These are phyloP conservation scores for Arabis alpina DNA, from an alignment of 345 rosid genomes.

Conservation along the genomic window DNA sequence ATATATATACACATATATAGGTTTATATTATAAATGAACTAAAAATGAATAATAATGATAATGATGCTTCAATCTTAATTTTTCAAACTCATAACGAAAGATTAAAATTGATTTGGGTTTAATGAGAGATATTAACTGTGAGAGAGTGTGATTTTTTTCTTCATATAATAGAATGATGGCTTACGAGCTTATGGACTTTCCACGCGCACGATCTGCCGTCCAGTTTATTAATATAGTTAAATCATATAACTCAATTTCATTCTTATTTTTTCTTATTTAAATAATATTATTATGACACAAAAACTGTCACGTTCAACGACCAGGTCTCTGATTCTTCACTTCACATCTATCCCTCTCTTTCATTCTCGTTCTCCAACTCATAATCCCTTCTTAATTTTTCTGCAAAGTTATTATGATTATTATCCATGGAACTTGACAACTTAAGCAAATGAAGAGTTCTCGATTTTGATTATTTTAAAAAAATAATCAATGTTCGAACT, in stretches of 20 bases:
- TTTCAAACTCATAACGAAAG: background rate
- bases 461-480: background rate
- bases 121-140: conserved; percentile 3
- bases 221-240: conserved; percentile 24
- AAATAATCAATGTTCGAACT: background rate
- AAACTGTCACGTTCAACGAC: conserved; percentile 47
- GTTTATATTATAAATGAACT: no score
- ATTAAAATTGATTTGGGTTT: background rate
- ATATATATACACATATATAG: no score
- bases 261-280: background rate
- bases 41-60: background rate
- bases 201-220: conserved; percentile 45
- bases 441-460: background rate
- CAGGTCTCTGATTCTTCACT: conserved; percentile 42
- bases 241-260: conserved; percentile 27
- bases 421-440: conserved; percentile 30
- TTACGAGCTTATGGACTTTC: conserved; percentile 21
- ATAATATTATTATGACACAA: conserved; percentile 19
- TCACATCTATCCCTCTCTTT: conserved; percentile 25
- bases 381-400: background rate
- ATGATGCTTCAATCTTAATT: background rate
- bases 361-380: conserved; percentile 19
- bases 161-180: conserved; percentile 23
- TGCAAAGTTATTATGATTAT: conserved; percentile 10
- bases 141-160: background rate